Base-by-base conservation (phyloP, 1,284 basidiomycete species). In the Sporisorium graminicola region DNA sequence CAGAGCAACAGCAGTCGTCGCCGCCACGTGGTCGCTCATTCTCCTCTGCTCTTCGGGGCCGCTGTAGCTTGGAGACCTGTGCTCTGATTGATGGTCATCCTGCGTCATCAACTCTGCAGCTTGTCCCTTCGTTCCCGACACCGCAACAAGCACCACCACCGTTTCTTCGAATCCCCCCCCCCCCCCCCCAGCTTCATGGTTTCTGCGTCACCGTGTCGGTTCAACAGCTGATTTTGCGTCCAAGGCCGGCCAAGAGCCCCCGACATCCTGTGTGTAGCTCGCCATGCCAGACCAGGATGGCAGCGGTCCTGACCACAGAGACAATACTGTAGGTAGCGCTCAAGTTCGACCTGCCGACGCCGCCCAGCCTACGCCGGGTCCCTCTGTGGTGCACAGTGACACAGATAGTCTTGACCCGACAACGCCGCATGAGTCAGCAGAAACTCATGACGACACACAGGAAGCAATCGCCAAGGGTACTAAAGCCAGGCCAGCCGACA, bases 401-500 rank as follows among this genome's bases (percentile, higher is more conserved):
- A 13, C 50, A 9, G 35, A 37, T 22, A 20, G 24, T 3, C 37
- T 47, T 22, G 50, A 40, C 0, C 42, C 44, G 3, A 12, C 49
- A 9, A 22, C 27, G 29, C 35, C 27, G 16, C 53, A 40, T 12
- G 37, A 43, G 26, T 22, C 35, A 20, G 29, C 54, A 43, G 51
- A 59, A 42, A 29, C 31, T 3, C 37, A 59, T 27, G 56, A 57
- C 56, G 52, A 72, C 55, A n/a, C 33, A 12, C 5, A 29, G 22
- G 56, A 53, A 4, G 3, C 46, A 6, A 10, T 33, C 3, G 7
- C 42, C 13, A 60, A 51, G 31, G 26, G 43, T 37, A 54, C 40
- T 37, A 67, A 52, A 52, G 20, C 46, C 6, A 64, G 57, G 31
- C 42, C 56, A 0, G 54, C 61, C 31, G 70, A 73, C 12, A 60